A percentile compares a stretch with the other conserved stretches of the same genome.
phyloP scores from a whole-genome alignment of 768 basidiomycete genomes.

The Serendipita indica region DNA sequence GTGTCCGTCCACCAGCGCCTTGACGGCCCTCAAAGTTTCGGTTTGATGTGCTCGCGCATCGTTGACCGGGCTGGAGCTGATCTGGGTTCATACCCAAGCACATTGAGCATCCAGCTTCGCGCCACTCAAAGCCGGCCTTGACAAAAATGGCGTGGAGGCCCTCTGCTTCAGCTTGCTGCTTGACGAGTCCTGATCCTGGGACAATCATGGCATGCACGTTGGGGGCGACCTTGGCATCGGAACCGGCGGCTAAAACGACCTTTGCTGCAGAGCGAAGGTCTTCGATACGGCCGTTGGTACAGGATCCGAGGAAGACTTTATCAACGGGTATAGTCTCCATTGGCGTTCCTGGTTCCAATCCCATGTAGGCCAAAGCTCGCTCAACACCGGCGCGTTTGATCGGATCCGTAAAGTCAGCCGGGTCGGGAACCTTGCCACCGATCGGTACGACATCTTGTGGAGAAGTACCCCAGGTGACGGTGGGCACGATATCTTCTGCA shows the following conservation, averaged over 20 bases:
- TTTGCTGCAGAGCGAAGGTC: conserved; percentile 77
- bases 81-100: conserved; percentile 94
- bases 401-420: conserved; percentile 45
- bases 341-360: conserved; percentile 55
- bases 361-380: conserved; percentile 77
- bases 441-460: conserved; percentile 81
- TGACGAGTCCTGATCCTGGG: conserved; percentile 80
- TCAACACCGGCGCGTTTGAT: conserved; percentile 53
- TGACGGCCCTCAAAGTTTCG: conserved; percentile 65
- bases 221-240: conserved; percentile 56
- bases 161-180: conserved; percentile 81
- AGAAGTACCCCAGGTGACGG: conserved; percentile 86
- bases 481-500: conserved; percentile 77
- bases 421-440: conserved; percentile 67
- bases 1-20: conserved; percentile 77
- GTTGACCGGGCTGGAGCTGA: conserved; percentile 64
- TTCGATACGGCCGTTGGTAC: conserved; percentile 89
- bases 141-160: conserved; percentile 76
- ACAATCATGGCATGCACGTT: conserved; percentile 80
- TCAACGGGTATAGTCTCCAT: conserved; percentile 71
- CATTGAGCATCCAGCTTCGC: conserved; percentile 93
- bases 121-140: conserved; percentile 87
- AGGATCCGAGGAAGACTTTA: conserved; percentile 89
- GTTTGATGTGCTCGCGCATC: conserved; percentile 86
- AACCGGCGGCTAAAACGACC: conserved; percentile 59